Conservation (phyloP, 2,329 filamentous ascomycete genomes). For the Blastomyces silverae region DNA sequence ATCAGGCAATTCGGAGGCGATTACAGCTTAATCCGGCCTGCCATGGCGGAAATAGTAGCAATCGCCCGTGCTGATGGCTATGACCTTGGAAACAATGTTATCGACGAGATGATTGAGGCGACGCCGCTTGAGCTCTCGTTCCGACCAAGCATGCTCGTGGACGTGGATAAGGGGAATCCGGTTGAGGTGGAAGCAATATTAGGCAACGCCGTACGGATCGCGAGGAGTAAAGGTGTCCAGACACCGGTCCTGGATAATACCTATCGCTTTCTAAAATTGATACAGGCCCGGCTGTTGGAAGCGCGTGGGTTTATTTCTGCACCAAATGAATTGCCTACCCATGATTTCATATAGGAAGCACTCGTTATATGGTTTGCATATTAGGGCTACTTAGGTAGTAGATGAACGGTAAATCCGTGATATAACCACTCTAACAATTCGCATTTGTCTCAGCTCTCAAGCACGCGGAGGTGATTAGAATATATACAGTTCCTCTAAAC, state of each 20-base stretch:
- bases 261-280: not conserved
- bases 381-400: not conserved
- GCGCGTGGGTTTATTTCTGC: not conserved
- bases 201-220: not conserved
- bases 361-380: not conserved
- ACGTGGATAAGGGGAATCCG: conserved; percentile 9
- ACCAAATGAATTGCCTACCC: not conserved
- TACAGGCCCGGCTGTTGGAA: not conserved
- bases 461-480: not conserved
- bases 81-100: not conserved
- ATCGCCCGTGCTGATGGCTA: not conserved
- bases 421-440: not conserved
- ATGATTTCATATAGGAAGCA: not conserved
- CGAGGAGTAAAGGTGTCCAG: not conserved
- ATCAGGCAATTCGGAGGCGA: not conserved
- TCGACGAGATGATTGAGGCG: not conserved
- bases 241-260: conserved; percentile 1
- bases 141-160: conserved; percentile 9
- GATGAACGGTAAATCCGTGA: not conserved
- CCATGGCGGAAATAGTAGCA: conserved; percentile 5
- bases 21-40: conserved; percentile 2
- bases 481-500: too few relatives aligned
- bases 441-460: not conserved
- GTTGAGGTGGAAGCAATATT: conserved; percentile 7
- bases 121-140: conserved; percentile 6